These are phyloP conservation scores for Trametopsis cervina DNA, from an alignment of 768 basidiomycete species.

Conservation along the genomic window DNA sequence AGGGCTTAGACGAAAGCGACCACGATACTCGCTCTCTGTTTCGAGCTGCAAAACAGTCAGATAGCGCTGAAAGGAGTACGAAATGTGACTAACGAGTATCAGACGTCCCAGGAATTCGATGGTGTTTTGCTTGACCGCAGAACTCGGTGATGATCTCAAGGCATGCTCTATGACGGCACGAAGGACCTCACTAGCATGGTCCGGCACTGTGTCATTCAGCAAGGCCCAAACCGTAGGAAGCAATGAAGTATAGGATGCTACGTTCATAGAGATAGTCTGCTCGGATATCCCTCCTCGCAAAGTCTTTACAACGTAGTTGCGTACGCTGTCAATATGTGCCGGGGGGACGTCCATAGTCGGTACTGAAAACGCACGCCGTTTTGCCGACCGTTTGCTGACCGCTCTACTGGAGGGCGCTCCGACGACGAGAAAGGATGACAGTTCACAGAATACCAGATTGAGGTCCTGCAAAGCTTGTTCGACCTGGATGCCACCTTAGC, in stretches of 20 bases:
- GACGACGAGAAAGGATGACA: slow-evolving; percentile 57
- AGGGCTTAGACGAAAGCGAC: slow-evolving; percentile 35
- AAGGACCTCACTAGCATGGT: slow-evolving; percentile 31
- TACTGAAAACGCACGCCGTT: neutral
- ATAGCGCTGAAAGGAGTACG: too few relatives aligned
- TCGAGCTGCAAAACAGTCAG: slow-evolving; percentile 42
- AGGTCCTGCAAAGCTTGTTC: slow-evolving; percentile 65
- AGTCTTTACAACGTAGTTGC: slow-evolving; percentile 52
- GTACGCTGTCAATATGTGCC: slow-evolving; percentile 44
- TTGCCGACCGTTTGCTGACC: slow-evolving; percentile 2
- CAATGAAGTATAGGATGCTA: slow-evolving; percentile 54
- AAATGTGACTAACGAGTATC: slow-evolving; percentile 47
- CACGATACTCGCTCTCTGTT: slow-evolving; percentile 45
- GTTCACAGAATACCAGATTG: slow-evolving; percentile 73
- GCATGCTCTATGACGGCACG: slow-evolving; percentile 63
- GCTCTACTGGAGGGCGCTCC: slow-evolving; percentile 19
- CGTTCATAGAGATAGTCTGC: slow-evolving; percentile 34
- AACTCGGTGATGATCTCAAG: slow-evolving; percentile 46
- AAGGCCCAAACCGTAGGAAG: slow-evolving; percentile 78
- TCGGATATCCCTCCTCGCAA: slow-evolving; percentile 41
- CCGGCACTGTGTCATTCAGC: slow-evolving; percentile 31
- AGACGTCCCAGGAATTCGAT: slow-evolving; percentile 72
- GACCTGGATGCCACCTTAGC: too few relatives aligned
- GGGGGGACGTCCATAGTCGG: slow-evolving; percentile 6
- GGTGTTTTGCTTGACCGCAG: slow-evolving; percentile 57